Evolutionary conservation across 208 protist genomes (phyloP).

Genomic region (Crithidia bombi): DNA sequence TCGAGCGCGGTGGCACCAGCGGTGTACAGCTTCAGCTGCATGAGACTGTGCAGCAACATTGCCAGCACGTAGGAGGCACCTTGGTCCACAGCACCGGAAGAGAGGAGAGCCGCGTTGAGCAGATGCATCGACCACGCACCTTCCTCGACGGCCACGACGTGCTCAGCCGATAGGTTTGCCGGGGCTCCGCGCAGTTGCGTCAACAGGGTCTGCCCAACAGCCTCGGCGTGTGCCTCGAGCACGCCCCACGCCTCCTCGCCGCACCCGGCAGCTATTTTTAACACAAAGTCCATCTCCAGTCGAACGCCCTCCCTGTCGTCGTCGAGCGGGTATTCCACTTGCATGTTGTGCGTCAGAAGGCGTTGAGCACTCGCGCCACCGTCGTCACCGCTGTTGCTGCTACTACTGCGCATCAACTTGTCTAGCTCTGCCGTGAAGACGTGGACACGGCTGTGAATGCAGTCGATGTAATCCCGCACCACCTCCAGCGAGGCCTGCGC

Average conservation of each 20-base stretch:
- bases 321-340: slow-evolving; percentile 43
- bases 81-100: slow-evolving; percentile 22
- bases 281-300: slow-evolving; percentile 50
- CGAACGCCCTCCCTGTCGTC: slow-evolving; percentile 45
- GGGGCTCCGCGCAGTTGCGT: slow-evolving; percentile 12
- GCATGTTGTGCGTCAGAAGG: slow-evolving; percentile 5
- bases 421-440: slow-evolving; percentile 22
- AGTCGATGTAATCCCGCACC: slow-evolving; percentile 27
- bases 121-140: slow-evolving; percentile 40
- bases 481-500: slow-evolving; percentile 15
- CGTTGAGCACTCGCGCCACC: neutral
- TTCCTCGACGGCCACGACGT: slow-evolving; percentile 29
- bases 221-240: slow-evolving; percentile 20
- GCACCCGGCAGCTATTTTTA: slow-evolving; percentile 40
- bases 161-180: slow-evolving; percentile 6
- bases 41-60: slow-evolving; percentile 30
- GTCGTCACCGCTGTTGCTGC: neutral
- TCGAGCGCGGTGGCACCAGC: slow-evolving; percentile 4
- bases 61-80: slow-evolving; percentile 19
- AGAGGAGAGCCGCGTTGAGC: slow-evolving; percentile 29
- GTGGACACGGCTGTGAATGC: slow-evolving; percentile 31
- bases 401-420: slow-evolving; percentile 13
- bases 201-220: slow-evolving; percentile 10
- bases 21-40: slow-evolving; percentile 26
- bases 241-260: slow-evolving; percentile 39